Evolutionary conservation across 2,329 filamentous ascomycete genomes (phyloP), one percentile per base, ranked within the genome.

Genomic region (Trichoderma polysporum): DNA sequence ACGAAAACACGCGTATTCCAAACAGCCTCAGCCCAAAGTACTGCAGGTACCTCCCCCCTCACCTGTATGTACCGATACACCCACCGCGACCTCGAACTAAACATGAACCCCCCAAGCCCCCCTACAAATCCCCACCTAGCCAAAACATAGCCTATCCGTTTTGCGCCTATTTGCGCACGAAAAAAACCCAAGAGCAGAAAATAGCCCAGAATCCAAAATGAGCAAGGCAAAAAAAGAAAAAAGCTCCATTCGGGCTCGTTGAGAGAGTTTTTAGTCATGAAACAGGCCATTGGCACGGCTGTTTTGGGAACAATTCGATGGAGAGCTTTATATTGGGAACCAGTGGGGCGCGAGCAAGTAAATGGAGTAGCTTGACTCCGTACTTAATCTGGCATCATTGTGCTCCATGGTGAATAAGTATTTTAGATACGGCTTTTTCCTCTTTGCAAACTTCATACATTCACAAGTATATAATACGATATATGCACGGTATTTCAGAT

Each of bases 241-340:
- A 29, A 13, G 37, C 17, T 10, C 15, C 35, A 39, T 25, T 54
- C 25, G 35, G 41, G 9, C 22, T 19, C 2, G 41, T 45, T 54
- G 49, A 54, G 49, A 22, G 49, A 29, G 33, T 63, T 63, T 61
- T 61, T 61, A 61, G 31, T 61, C 58, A 61, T 37, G 58, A 61
- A 49, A 61, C 31, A 27, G 15, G 9, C 49, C 25, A 31, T 52
- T 52, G 39, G 27, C 12, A 29, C 19, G 37, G 19, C 37, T 31
- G 37, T 31, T 31, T 45, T 37, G 12, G 27, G 25, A 10, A 25
- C 37, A 33, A 19, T 31, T 45, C 19, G 27, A 15, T n/a, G 22
- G n/a, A 45, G 50, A n/a, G n/a, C n/a, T n/a, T n/a, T n/a, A 45
- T 45, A 45, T 19, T 22, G n/a, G 41, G 37, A n/a, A n/a, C n/a